phyloP scores from a whole-genome alignment of 306 rosid species.

The Vachellia pachyceras region DNA sequence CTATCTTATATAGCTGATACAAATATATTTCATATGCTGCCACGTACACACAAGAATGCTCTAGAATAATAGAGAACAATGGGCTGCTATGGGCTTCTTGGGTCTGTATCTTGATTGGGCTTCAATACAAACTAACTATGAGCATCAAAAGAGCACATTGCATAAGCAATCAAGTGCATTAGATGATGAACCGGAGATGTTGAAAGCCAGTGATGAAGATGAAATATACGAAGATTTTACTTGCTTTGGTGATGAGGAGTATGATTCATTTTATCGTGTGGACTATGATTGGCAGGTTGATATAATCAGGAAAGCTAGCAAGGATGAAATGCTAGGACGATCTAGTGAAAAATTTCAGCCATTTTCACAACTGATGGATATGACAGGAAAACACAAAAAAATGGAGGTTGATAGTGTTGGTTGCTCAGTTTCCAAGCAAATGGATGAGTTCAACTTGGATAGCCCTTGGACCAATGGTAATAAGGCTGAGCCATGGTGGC shows the following conservation, averaged over 20 bases:
- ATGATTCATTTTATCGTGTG: slow-evolving; percentile 33
- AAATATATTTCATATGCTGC: too few species aligned
- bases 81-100: too few species aligned
- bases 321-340: slow-evolving; percentile 46
- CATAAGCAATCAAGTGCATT: slow-evolving; percentile 48
- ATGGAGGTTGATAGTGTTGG: slow-evolving; percentile 48
- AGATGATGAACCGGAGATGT: slow-evolving; percentile 49
- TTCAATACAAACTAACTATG: slow-evolving; percentile 60
- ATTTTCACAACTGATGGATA: slow-evolving; percentile 37
- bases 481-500: slow-evolving; percentile 84
- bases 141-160: slow-evolving; percentile 54
- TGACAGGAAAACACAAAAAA: slow-evolving; percentile 34
- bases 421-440: slow-evolving; percentile 50
- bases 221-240: slow-evolving; percentile 36
- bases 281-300: slow-evolving; percentile 28
- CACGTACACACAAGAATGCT: too few species aligned
- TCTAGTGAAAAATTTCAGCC: slow-evolving; percentile 39
- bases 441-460: slow-evolving; percentile 54
- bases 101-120: too few species aligned
- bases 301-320: slow-evolving; percentile 35
- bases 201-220: slow-evolving; percentile 43
- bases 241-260: slow-evolving; percentile 27
- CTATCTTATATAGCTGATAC: too few species aligned
- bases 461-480: slow-evolving; percentile 64
- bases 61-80: too few species aligned